phyloP scores from a whole-genome alignment of 2,329 filamentous ascomycete genomes.

The Aspergillus fumigatiaffinis region DNA sequence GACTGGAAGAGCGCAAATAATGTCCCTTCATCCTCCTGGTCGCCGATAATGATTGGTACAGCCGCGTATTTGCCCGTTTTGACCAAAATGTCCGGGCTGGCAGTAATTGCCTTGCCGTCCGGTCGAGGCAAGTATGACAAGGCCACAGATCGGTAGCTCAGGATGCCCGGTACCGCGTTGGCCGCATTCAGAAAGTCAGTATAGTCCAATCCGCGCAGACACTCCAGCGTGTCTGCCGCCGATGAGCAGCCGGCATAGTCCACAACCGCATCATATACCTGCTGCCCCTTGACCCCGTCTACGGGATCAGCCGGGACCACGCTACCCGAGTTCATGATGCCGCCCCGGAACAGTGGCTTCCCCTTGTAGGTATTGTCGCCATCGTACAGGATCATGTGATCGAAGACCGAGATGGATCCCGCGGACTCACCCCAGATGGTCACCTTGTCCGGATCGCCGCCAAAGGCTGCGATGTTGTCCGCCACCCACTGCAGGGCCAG shows the following conservation, averaged over 20 bases:
- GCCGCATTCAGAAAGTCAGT: conserved; percentile 55
- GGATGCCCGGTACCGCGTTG: conserved; percentile 65
- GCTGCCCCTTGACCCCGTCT: conserved; percentile 63
- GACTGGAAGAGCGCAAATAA: conserved; percentile 66
- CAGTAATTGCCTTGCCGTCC: conserved; percentile 60
- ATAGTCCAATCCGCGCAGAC: conserved; percentile 47
- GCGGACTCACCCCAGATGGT: conserved; percentile 76
- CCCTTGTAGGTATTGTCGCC: conserved; percentile 73
- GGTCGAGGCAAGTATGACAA: conserved; percentile 72
- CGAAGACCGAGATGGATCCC: conserved; percentile 67
- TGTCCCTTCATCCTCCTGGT: conserved; percentile 78
- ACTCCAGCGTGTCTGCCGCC: conserved; percentile 43
- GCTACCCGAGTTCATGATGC: conserved; percentile 73
- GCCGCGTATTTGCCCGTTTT: conserved; percentile 52
- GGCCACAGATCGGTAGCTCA: conserved; percentile 65
- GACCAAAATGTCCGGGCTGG: conserved; percentile 60
- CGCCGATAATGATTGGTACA: conserved; percentile 64
- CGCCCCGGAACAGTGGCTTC: conserved; percentile 68
- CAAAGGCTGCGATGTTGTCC: conserved; percentile 72
- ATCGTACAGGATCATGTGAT: conserved; percentile 71
- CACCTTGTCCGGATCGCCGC: conserved; percentile 73
- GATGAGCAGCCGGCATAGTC: conserved; percentile 43
- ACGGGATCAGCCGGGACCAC: conserved; percentile 60
- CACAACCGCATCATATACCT: conserved; percentile 48
- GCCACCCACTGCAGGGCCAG: conserved; percentile 71